Percentiles rank a stretch among this genome's conserved stretches.
Conservation (phyloP, 2,329 filamentous ascomycete species). For the Xylariaceae sp. region DNA sequence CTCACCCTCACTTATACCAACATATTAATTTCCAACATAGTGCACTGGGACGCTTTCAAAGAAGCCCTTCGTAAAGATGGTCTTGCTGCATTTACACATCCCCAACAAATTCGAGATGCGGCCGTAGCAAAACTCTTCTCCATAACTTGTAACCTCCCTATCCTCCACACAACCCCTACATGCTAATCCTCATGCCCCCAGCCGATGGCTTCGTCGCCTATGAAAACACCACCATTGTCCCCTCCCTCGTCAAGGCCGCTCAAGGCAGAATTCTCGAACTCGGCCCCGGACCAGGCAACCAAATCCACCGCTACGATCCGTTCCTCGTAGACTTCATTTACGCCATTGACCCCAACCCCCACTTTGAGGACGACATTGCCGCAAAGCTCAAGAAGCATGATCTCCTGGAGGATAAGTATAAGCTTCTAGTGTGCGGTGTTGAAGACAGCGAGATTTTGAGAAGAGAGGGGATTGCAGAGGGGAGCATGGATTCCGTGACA, state of each 20-base stretch:
- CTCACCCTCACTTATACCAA: too few species aligned
- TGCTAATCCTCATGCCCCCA: neutral
- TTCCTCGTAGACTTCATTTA: slow-evolving; percentile 45
- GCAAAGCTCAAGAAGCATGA: slow-evolving; percentile 39
- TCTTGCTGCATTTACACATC: neutral
- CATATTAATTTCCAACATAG: too few species aligned
- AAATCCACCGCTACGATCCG: slow-evolving; percentile 48
- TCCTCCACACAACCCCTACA: neutral
- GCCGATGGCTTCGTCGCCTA: slow-evolving; percentile 15
- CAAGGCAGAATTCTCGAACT: slow-evolving; percentile 51
- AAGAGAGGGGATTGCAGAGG: slow-evolving; percentile 44
- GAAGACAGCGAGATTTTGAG: slow-evolving; percentile 49
- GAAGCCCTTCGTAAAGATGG: slow-evolving; percentile 3
- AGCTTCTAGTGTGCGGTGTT: slow-evolving; percentile 46
- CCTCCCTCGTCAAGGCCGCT: slow-evolving; percentile 38
- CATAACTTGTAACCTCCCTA: slow-evolving; percentile 7
- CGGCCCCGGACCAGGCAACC: slow-evolving; percentile 52
- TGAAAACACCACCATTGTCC: slow-evolving; percentile 45
- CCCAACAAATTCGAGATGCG: slow-evolving; percentile 9
- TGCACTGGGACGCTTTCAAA: slow-evolving; percentile 19
- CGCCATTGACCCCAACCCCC: slow-evolving; percentile 50
- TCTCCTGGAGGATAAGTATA: slow-evolving; percentile 47
- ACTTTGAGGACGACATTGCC: slow-evolving; percentile 42
- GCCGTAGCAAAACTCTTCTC: slow-evolving; percentile 10
- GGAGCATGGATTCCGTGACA: slow-evolving; percentile 49